Conservation (phyloP, 2,329 filamentous ascomycete genomes). For the Aspergillus intermedius region DNA sequence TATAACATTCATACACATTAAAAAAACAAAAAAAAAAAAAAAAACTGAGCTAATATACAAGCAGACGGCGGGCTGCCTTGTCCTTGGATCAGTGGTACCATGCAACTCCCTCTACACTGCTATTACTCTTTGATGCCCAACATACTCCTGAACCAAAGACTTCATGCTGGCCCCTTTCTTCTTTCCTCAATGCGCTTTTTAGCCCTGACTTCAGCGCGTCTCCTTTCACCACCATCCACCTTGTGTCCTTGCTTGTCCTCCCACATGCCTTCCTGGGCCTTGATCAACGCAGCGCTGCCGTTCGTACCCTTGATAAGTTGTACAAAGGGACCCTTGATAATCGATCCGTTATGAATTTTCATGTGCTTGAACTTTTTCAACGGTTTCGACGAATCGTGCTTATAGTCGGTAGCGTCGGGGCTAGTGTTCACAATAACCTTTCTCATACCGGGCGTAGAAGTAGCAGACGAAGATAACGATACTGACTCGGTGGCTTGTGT, state of each 20-base stretch:
- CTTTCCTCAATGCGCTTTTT: conserved; percentile 77
- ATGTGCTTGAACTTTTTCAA: conserved; percentile 57
- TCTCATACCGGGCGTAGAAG: conserved; percentile 48
- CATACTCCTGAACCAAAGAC: neutral
- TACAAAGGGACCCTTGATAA: conserved; percentile 69
- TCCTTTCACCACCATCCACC: conserved; percentile 92
- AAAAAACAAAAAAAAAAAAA: neutral
- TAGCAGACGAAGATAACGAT: conserved; percentile 43
- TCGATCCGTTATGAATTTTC: conserved; percentile 60
- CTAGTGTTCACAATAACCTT: conserved; percentile 57
- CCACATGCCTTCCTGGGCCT: conserved; percentile 83
- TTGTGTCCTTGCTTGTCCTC: conserved; percentile 80
- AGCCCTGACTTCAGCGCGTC: conserved; percentile 75
- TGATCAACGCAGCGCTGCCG: conserved; percentile 58
- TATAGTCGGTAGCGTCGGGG: conserved; percentile 52
- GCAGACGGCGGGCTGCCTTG: neutral
- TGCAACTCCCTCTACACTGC: neutral
- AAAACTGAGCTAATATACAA: neutral
- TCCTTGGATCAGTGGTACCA: conserved; percentile 4
- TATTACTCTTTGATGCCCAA: neutral
- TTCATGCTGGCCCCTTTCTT: conserved; percentile 48
- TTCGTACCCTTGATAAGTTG: conserved; percentile 57
- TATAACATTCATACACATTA: neutral
- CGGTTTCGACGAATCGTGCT: conserved; percentile 33
- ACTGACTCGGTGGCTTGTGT: conserved; percentile 13